These are phyloP conservation scores for Suillus subluteus DNA, from an alignment of 768 basidiomycete species.

Conservation along the genomic window DNA sequence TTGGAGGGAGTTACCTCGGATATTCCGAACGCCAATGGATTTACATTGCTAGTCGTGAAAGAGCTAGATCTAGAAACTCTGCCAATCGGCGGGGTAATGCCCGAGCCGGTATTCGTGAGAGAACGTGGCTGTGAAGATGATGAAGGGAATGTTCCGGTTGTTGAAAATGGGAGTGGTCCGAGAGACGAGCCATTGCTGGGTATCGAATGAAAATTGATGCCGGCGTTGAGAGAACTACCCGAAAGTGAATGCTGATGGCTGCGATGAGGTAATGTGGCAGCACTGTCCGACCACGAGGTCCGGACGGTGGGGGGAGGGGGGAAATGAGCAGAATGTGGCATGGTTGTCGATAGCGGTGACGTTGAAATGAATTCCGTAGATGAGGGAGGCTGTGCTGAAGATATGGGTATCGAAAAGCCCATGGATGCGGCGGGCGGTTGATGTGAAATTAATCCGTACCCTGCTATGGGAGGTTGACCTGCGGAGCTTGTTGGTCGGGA, in stretches of 20 bases:
- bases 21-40: slow-evolving; percentile 42
- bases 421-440: slow-evolving; percentile 21
- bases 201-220: slow-evolving; percentile 36
- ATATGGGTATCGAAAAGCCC: slow-evolving; percentile 23
- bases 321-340: slow-evolving; percentile 29
- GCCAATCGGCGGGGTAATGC: slow-evolving; percentile 45
- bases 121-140: slow-evolving; percentile 31
- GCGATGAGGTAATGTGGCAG: slow-evolving; percentile 30
- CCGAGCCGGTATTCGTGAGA: slow-evolving; percentile 22
- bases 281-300: slow-evolving; percentile 34
- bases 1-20: slow-evolving; percentile 28
- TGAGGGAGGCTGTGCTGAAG: slow-evolving; percentile 22
- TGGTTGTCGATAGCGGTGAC: slow-evolving; percentile 24
- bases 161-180: slow-evolving; percentile 33
- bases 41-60: slow-evolving; percentile 48
- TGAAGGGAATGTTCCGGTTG: slow-evolving; percentile 34
- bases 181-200: slow-evolving; percentile 33
- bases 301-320: slow-evolving; percentile 27
- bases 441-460: slow-evolving; percentile 28
- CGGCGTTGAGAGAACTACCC: slow-evolving; percentile 29
- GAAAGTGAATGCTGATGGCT: slow-evolving; percentile 38
- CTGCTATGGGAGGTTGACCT: slow-evolving; percentile 25
- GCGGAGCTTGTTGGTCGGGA: slow-evolving; percentile 39
- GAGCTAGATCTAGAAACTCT: slow-evolving; percentile 64
- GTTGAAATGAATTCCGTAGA: slow-evolving; percentile 28